A percentile compares a stretch with the other conserved stretches of the same genome.
Evolutionary conservation across 2,329 filamentous ascomycete genomes (phyloP).

Genomic region (Parastagonospora nodorum): DNA sequence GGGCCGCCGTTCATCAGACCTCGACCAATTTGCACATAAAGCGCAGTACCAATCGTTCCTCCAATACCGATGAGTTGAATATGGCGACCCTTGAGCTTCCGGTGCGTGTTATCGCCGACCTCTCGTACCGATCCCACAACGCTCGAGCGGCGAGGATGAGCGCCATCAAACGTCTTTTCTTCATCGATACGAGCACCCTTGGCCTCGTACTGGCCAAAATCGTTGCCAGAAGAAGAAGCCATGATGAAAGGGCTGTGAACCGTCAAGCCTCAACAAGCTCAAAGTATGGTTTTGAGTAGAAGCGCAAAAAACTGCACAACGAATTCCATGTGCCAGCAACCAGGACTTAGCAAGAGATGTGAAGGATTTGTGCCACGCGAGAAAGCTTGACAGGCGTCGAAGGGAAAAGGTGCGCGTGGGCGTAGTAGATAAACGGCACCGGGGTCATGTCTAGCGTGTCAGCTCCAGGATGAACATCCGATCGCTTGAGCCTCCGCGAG

Average conservation of each 20-base stretch:
- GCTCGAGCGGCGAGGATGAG: constrained; percentile 28
- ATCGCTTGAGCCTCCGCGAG: constrained; percentile 11
- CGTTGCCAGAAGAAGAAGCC: constrained; percentile 42
- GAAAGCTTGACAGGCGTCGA: constrained; percentile 1
- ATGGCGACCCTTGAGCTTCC: constrained; percentile 53
- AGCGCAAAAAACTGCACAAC: constrained; percentile 40
- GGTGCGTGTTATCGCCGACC: constrained; percentile 49
- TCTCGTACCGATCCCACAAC: constrained; percentile 32
- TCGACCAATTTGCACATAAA: constrained; percentile 54
- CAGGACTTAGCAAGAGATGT: constrained; percentile 6
- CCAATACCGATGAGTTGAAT: constrained; percentile 55
- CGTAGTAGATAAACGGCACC: constrained; percentile 24
- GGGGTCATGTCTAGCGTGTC: constrained; percentile 8
- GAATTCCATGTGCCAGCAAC: constrained; percentile 38
- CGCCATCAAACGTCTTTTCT: constrained; percentile 35
- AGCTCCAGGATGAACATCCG: background rate
- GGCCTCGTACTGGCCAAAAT: constrained; percentile 28
- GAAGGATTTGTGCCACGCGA: background rate
- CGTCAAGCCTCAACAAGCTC: constrained; percentile 8
- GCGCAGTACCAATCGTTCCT: constrained; percentile 55
- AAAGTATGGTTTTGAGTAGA: constrained; percentile 41
- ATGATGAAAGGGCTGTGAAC: constrained; percentile 21
- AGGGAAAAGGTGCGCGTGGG: constrained; percentile 20
- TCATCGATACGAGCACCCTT: constrained; percentile 22
- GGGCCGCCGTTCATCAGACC: constrained; percentile 55